phyloP scores from a whole-genome alignment of 805 yeast genomes.

The Priceomyces melissophilus region DNA sequence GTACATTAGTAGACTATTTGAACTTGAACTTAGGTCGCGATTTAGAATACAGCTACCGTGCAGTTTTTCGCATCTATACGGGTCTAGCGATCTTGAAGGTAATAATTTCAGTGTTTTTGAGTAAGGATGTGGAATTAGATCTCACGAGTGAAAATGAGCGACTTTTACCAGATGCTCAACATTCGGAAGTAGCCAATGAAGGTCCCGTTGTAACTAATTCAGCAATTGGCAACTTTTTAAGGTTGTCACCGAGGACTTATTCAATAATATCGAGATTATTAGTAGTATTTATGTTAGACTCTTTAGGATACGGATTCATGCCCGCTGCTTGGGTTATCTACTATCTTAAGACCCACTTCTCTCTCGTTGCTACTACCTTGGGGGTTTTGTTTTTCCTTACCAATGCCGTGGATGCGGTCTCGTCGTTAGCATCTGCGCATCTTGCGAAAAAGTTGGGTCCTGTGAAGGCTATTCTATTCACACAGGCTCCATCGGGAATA shows the following conservation, averaged over 20 bases:
- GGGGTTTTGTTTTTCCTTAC: slow-evolving; percentile 69
- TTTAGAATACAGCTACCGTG: slow-evolving; percentile 47
- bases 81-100: slow-evolving; percentile 52
- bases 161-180: too few species aligned
- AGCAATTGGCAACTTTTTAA: not conserved
- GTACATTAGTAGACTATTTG: slow-evolving; percentile 51
- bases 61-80: slow-evolving; percentile 56
- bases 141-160: slow-evolving; percentile 15
- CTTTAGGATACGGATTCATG: slow-evolving; percentile 87
- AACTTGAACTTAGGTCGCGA: slow-evolving; percentile 28
- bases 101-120: slow-evolving; percentile 46
- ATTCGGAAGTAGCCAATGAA: too few species aligned
- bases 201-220: not conserved
- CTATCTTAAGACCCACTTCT: slow-evolving; percentile 61
- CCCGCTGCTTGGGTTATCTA: slow-evolving; percentile 85
- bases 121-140: slow-evolving; percentile 50
- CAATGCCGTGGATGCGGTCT: slow-evolving; percentile 58
- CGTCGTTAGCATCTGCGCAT: slow-evolving; percentile 74
- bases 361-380: slow-evolving; percentile 50
- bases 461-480: slow-evolving; percentile 65
- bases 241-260: slow-evolving; percentile 34
- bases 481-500: slow-evolving; percentile 75
- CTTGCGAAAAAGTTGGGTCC: slow-evolving; percentile 72
- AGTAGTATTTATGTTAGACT: slow-evolving; percentile 74
- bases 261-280: slow-evolving; percentile 47